phyloP scores from a whole-genome alignment of 179 eudicot species.

The Silene noctiflora region DNA sequence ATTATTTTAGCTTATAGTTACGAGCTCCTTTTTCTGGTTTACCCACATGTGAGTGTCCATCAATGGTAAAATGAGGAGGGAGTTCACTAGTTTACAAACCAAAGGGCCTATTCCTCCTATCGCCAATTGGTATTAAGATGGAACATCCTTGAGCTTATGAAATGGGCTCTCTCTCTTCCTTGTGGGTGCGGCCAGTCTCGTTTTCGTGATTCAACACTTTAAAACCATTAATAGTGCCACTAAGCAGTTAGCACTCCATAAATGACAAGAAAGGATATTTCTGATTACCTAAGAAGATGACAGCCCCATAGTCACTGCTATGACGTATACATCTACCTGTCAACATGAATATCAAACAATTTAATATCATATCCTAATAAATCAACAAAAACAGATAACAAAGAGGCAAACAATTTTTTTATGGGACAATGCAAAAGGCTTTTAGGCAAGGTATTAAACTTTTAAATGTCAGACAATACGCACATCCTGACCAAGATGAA shows the following conservation, averaged over 20 bases:
- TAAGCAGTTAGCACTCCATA: not conserved
- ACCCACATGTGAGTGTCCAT: too few relatives aligned
- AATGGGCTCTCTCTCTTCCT: too few relatives aligned
- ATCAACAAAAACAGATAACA: not conserved
- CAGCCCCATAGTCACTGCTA: conserved; percentile 85
- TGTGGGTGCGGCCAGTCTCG: too few relatives aligned
- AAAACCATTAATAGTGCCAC: not conserved
- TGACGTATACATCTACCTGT: conserved; percentile 96
- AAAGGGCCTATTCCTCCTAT: too few relatives aligned
- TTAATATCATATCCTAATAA: conserved; percentile 7
- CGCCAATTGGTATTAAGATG: too few relatives aligned
- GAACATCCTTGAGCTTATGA: too few relatives aligned
- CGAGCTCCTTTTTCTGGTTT: too few relatives aligned
- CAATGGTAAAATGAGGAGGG: too few relatives aligned
- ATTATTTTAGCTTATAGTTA: not conserved
- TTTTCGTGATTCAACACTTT: too few relatives aligned
- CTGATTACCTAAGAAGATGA: conserved; percentile 79
- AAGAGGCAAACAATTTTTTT: not conserved
- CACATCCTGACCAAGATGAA: not conserved
- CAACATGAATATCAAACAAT: conserved; percentile 28
- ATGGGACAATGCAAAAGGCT: not conserved
- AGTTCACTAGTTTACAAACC: too few relatives aligned
- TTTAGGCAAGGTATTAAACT: not conserved
- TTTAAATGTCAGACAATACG: not conserved
- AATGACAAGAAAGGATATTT: conserved; percentile 9